Conservation (phyloP, 805 yeast genomes). For the Suhomyces faveliae region DNA sequence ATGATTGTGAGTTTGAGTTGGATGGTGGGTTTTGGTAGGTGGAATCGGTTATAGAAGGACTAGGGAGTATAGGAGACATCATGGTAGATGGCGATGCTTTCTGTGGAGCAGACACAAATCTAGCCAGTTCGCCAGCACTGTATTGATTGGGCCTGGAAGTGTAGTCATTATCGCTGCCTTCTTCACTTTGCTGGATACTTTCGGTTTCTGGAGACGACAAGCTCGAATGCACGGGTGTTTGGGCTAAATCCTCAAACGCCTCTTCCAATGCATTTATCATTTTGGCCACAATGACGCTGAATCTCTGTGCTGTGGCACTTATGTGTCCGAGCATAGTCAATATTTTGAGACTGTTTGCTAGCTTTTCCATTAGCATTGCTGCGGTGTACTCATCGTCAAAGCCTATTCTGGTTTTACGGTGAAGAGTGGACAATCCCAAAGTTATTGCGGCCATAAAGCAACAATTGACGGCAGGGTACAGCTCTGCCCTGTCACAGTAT, state of each 20-base stretch:
- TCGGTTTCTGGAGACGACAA: conserved; percentile 1
- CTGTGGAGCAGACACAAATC: neutral
- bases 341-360: conserved; percentile 10
- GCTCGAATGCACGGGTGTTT: neutral
- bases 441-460: conserved; percentile 38
- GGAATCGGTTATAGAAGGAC: neutral
- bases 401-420: conserved; percentile 10
- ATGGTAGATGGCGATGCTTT: neutral
- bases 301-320: conserved; percentile 13
- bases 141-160: neutral
- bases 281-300: conserved; percentile 12
- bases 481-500: conserved; percentile 35
- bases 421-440: conserved; percentile 30
- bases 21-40: neutral
- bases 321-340: conserved; percentile 11
- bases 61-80: neutral
- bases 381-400: conserved; percentile 17
- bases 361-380: conserved; percentile 9
- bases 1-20: neutral
- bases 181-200: neutral
- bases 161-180: neutral
- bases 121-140: neutral
- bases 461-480: conserved; percentile 29
- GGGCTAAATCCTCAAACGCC: conserved; percentile 7
- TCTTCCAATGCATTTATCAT: conserved; percentile 13